phyloP scores from a whole-genome alignment of 139 green algal genomes.

The Chlorella sp. region DNA sequence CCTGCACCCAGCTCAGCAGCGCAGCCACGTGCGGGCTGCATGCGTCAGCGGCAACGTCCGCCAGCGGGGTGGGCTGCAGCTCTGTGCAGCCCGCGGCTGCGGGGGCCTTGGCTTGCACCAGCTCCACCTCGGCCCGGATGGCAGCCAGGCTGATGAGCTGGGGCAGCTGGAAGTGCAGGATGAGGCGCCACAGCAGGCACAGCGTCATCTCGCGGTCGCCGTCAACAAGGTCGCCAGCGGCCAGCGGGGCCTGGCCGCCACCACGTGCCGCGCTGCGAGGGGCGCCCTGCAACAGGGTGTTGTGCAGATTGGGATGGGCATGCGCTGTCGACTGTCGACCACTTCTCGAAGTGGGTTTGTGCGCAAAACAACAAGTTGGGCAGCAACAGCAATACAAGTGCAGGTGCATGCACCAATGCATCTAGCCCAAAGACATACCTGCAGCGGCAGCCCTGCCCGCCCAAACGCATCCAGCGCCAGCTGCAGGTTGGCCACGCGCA shows the following conservation, averaged over 20 bases:
- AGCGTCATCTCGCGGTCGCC: conserved; percentile 68
- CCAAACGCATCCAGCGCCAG: conserved; percentile 51
- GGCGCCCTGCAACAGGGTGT: too few species aligned
- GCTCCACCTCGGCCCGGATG: conserved; percentile 36
- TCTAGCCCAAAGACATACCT: conserved; percentile 1
- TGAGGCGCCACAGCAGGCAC: conserved; percentile 66
- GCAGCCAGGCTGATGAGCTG: conserved; percentile 27
- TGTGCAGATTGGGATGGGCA: background rate
- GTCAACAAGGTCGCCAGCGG: conserved; percentile 65
- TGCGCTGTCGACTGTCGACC: too few species aligned
- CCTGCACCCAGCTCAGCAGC: conserved; percentile 79
- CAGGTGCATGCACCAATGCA: too few species aligned
- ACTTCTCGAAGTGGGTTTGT: too few species aligned
- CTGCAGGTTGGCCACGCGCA: conserved; percentile 64
- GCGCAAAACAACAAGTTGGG: too few species aligned
- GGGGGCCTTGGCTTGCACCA: conserved; percentile 37
- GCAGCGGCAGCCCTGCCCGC: conserved; percentile 22
- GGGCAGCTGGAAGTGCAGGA: conserved; percentile 55
- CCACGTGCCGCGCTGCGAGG: background rate
- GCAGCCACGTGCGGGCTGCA: conserved; percentile 5
- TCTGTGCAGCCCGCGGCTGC: background rate
- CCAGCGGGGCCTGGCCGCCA: background rate
- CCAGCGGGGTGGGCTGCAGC: background rate
- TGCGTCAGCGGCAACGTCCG: background rate
- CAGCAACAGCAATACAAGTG: too few species aligned